phyloP scores from a whole-genome alignment of 495 filamentous ascomycete species.

The Rusavskia elegans region DNA sequence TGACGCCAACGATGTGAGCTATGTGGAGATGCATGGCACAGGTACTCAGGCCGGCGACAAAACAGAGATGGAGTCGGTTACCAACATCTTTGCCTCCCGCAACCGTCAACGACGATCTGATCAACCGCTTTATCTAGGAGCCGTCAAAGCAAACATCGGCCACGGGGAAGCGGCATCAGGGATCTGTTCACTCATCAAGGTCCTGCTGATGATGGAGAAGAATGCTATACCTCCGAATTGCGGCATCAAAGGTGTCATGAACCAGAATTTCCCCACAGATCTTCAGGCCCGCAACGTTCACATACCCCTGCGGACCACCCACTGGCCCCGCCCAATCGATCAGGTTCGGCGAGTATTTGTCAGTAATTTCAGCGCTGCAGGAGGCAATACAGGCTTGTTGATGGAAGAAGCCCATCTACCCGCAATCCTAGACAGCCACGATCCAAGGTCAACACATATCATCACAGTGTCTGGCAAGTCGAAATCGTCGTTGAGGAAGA shows the following conservation, averaged over 20 bases:
- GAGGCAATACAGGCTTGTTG: constrained; percentile 20
- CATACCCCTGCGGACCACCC: constrained; percentile 18
- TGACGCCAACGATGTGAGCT: constrained; percentile 30
- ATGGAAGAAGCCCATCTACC: constrained; percentile 14
- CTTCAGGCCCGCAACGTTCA: constrained; percentile 17
- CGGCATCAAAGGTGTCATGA: constrained; percentile 29
- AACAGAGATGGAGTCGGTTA: constrained; percentile 18
- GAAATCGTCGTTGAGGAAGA: constrained; percentile 18
- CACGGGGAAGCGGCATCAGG: constrained; percentile 25
- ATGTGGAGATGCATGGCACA: constrained; percentile 35
- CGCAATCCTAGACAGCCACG: not conserved
- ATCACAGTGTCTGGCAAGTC: constrained; percentile 18
- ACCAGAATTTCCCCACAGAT: constrained; percentile 16
- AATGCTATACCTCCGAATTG: constrained; percentile 21
- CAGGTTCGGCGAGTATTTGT: constrained; percentile 15
- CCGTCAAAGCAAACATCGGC: constrained; percentile 46
- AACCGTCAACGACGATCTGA: constrained; percentile 29
- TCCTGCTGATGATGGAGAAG: constrained; percentile 19
- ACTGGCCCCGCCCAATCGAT: constrained; percentile 9
- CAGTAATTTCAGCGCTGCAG: constrained; percentile 25
- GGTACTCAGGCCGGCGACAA: constrained; percentile 28
- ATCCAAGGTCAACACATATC: constrained; percentile 12
- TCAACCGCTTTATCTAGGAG: constrained; percentile 49
- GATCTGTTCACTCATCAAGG: constrained; percentile 19
- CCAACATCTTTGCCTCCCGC: constrained; percentile 14